phyloP scores from a whole-genome alignment of 2,329 filamentous ascomycete species.

The Apiospora pterosperma region DNA sequence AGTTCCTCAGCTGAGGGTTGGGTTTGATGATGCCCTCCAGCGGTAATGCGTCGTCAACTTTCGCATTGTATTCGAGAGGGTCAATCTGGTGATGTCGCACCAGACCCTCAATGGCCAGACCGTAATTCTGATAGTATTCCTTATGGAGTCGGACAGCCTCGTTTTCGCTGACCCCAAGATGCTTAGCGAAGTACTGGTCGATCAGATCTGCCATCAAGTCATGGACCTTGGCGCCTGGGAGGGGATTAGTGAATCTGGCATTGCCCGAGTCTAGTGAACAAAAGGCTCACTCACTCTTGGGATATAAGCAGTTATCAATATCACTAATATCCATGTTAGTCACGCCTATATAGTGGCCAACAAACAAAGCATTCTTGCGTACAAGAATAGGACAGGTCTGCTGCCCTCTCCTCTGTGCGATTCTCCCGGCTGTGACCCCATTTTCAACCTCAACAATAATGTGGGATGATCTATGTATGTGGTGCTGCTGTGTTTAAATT shows the following conservation, averaged over 20 bases:
- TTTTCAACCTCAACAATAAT: constrained; percentile 9
- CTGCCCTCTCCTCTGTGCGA: constrained; percentile 18
- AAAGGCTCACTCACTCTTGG: constrained; percentile 62
- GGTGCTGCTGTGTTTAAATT: not conserved
- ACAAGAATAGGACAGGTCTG: constrained; percentile 43
- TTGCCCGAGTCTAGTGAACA: constrained; percentile 5
- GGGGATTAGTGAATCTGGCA: constrained; percentile 13
- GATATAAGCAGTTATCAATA: constrained; percentile 97
- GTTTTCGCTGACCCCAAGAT: constrained; percentile 69
- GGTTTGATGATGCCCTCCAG: constrained; percentile 81
- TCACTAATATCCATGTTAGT: constrained; percentile 59
- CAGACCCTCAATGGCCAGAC: constrained; percentile 93
- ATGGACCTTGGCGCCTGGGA: constrained; percentile 70
- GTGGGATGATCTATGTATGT: not conserved
- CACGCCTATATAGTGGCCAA: constrained; percentile 16
- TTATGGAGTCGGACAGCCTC: constrained; percentile 85
- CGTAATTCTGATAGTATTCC: constrained; percentile 94
- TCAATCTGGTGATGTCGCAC: constrained; percentile 94
- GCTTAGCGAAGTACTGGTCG: constrained; percentile 57
- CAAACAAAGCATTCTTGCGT: constrained; percentile 15
- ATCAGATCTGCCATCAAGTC: constrained; percentile 87
- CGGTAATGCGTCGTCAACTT: constrained; percentile 92
- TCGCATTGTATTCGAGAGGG: constrained; percentile 86
- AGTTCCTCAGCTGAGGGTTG: constrained; percentile 66
- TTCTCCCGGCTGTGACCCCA: constrained; percentile 23